Evolutionary conservation across 2,329 filamentous ascomycete genomes (phyloP).

Genomic region (Incumbomyces delicatus): DNA sequence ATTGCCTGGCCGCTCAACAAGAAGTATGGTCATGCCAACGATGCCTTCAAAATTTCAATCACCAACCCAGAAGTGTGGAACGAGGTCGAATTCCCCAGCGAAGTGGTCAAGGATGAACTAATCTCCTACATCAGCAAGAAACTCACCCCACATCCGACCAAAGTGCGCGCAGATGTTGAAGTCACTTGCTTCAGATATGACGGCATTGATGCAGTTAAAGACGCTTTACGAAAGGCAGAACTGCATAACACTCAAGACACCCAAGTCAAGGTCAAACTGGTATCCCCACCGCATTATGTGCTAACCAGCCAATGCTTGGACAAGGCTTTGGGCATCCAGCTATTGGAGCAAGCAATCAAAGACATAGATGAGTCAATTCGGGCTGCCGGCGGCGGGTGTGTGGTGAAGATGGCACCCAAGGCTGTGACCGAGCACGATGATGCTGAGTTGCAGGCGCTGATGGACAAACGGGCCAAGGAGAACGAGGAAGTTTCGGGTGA

Average conservation of each 20-base stretch:
- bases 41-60: slow-evolving; percentile 98
- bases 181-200: slow-evolving; percentile 94
- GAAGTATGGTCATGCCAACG: slow-evolving; percentile 91
- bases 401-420: slow-evolving; percentile 98
- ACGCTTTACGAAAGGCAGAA: slow-evolving; percentile 81
- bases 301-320: slow-evolving; percentile 92
- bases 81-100: slow-evolving; percentile 78
- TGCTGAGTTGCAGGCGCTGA: slow-evolving; percentile 88
- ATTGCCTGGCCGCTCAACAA: slow-evolving; percentile 97
- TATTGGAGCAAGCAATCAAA: slow-evolving; percentile 79
- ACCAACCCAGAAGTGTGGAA: slow-evolving; percentile 97
- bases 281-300: slow-evolving; percentile 95
- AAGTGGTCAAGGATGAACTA: slow-evolving; percentile 77
- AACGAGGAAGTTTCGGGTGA: slow-evolving; percentile 97
- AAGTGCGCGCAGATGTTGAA: slow-evolving; percentile 95
- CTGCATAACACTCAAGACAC: slow-evolving; percentile 83
- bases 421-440: slow-evolving; percentile 98
- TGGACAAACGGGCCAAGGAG: slow-evolving; percentile 98
- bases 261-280: slow-evolving; percentile 95
- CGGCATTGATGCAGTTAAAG: slow-evolving; percentile 96
- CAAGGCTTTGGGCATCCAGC: slow-evolving; percentile 74
- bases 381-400: slow-evolving; percentile 64
- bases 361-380: slow-evolving; percentile 77
- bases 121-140: slow-evolving; percentile 95
- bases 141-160: slow-evolving; percentile 94